phyloP scores from a whole-genome alignment of 371 early-diverging fungal species.

The Funneliformis caledonium region DNA sequence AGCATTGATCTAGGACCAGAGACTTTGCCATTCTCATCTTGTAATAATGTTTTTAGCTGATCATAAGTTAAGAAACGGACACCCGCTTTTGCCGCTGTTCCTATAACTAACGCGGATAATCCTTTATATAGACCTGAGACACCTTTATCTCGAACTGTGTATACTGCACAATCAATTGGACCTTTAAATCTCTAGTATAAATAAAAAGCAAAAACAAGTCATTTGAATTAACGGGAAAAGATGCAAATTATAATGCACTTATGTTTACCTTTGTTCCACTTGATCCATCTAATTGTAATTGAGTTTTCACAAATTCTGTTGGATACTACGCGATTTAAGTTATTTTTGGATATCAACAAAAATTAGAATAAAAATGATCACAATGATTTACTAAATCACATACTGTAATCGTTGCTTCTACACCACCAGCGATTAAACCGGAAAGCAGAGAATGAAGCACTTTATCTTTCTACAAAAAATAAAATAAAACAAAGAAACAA shows the following conservation, averaged over 20 bases:
- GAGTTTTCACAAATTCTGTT: conserved; percentile 93
- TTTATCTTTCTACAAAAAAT: conserved; percentile 44
- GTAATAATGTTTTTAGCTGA: conserved; percentile 72
- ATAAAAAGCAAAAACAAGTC: no score
- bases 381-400: neutral
- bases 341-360: neutral
- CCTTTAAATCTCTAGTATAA: conserved; percentile 67
- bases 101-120: conserved; percentile 84
- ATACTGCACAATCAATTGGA: conserved; percentile 77
- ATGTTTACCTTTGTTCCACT: conserved; percentile 39
- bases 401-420: conserved; percentile 81
- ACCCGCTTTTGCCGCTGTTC: conserved; percentile 90
- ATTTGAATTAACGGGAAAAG: no score
- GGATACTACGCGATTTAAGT: conserved; percentile 62
- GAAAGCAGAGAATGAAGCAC: conserved; percentile 66
- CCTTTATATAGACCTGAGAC: conserved; percentile 79
- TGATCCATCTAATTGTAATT: conserved; percentile 78
- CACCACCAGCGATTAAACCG: conserved; percentile 86
- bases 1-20: conserved; percentile 68
- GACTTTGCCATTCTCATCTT: conserved; percentile 73
- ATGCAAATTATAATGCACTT: neutral
- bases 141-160: conserved; percentile 71
- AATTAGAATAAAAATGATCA: no score
- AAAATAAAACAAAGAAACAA: neutral
- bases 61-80: conserved; percentile 92